Evolutionary conservation across 148 eudicot species (phyloP), one percentile per base, ranked within the genome.

Genomic region (Camellia lanceoleosa): DNA sequence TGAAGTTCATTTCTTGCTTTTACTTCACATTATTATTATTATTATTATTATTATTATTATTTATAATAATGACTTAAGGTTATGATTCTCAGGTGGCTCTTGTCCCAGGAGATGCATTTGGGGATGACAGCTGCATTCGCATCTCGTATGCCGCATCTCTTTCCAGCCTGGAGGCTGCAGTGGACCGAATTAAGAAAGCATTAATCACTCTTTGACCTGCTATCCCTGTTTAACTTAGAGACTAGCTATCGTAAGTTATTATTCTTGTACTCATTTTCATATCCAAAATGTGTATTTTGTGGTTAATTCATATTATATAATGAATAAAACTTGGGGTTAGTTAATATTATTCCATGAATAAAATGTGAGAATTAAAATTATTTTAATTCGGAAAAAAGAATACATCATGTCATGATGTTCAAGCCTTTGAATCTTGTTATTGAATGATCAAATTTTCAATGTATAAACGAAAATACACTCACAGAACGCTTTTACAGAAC

Each of bases 71-170:
- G 5, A 43, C 38, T 52, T 12, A 7, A 14, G 1, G 11, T 79
- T 63, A 55, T 80, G 80, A 14, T 77, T 71, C 7, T 52, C 85
- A 95, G 98, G 98, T 95, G 41, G 99, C 99, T 7, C 86, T 95
- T 59, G 97, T 93, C 61, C 97, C 97, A 1, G 99, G 99, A 9
- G 89, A 87, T 80, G 99, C 99, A 64, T 95, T 93, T 74, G 99
- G 97, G 15, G 94, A 95, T 72, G 99, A 95, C 80, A 89, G 78
- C 46, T 95, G 99, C 89, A 84, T 95, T 63, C 86, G 99, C 15
- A 92, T 95, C 76, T 95, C 99, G 5, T 95, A 95, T 78, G 97
- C 99, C 0, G 93, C 87, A 77, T 88, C 99, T 15, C 91, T 95
- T 71, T 51, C 90, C 54, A 91, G 89, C 14, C 81, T 95, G 64